Evolutionary conservation across 2,329 filamentous ascomycete genomes (phyloP).

Genomic region (Cladophialophora chaetospira): DNA sequence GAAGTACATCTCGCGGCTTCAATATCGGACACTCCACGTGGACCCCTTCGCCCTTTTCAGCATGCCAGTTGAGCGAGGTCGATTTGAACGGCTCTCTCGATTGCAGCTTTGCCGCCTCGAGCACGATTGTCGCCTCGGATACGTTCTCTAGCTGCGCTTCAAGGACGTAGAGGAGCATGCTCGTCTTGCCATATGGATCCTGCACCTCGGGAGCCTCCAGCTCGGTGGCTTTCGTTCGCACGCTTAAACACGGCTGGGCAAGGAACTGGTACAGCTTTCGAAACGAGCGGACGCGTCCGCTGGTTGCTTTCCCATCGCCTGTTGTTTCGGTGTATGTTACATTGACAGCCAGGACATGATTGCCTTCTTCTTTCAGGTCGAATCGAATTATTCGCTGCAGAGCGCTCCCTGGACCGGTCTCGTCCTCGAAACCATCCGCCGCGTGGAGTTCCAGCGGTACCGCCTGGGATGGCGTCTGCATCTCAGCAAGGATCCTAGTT

Average conservation of each 20-base stretch:
- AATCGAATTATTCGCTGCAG: constrained; percentile 81
- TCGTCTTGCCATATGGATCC: constrained; percentile 47
- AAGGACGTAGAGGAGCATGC: constrained; percentile 65
- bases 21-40: constrained; percentile 49
- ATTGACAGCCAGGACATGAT: constrained; percentile 88
- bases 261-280: constrained; percentile 96
- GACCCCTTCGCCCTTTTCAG: constrained; percentile 33
- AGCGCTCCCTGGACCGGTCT: constrained; percentile 58
- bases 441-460: constrained; percentile 61
- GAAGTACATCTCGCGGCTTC: constrained; percentile 64
- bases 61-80: constrained; percentile 58
- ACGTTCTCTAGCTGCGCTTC: constrained; percentile 97
- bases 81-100: constrained; percentile 47
- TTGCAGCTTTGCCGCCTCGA: constrained; percentile 56
- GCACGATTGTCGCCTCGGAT: constrained; percentile 76
- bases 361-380: constrained; percentile 90
- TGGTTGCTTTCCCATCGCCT: constrained; percentile 49
- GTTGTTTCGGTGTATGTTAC: constrained; percentile 89
- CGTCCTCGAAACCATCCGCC: constrained; percentile 18
- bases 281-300: constrained; percentile 76
- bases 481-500: constrained; percentile 83
- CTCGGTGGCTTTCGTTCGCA: constrained; percentile 82
- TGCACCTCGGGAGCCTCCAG: constrained; percentile 51
- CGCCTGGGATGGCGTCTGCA: constrained; percentile 85
- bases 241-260: constrained; percentile 84